These are phyloP conservation scores for Clitopilus hobsonii DNA, from an alignment of 768 basidiomycete species.

Conservation along the genomic window DNA sequence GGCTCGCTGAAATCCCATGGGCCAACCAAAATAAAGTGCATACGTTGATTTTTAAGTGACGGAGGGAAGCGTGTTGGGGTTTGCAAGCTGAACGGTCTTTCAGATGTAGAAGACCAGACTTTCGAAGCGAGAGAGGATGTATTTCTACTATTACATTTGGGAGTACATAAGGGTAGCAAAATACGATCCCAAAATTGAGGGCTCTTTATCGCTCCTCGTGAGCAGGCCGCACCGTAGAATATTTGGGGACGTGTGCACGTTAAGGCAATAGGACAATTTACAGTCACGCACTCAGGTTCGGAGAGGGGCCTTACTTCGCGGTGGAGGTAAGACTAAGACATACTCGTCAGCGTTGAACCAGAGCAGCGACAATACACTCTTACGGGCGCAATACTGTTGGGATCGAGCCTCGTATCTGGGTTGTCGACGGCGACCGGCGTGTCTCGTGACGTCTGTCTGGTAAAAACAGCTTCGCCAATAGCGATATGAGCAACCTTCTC, in stretches of 20 bases:
- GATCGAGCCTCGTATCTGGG: conserved; percentile 42
- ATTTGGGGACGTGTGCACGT: neutral
- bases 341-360: too few species aligned
- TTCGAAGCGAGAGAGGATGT: too few species aligned
- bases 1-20: too few species aligned
- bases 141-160: too few species aligned
- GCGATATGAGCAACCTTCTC: conserved; percentile 71
- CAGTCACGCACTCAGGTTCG: conserved; percentile 13
- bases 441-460: conserved; percentile 18
- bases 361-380: neutral
- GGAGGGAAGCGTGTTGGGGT: too few species aligned
- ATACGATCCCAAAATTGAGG: too few species aligned
- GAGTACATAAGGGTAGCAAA: too few species aligned
- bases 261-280: conserved; percentile 14
- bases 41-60: too few species aligned
- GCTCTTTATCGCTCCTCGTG: conserved; percentile 15
- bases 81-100: too few species aligned
- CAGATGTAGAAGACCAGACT: too few species aligned
- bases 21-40: too few species aligned
- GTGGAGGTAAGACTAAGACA: neutral
- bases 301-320: conserved; percentile 12
- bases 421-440: conserved; percentile 37
- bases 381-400: conserved; percentile 67
- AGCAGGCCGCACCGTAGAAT: conserved; percentile 9
- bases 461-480: conserved; percentile 57